phyloP scores from a whole-genome alignment of 306 rosid genomes.

The Casuarina cunninghamiana region DNA sequence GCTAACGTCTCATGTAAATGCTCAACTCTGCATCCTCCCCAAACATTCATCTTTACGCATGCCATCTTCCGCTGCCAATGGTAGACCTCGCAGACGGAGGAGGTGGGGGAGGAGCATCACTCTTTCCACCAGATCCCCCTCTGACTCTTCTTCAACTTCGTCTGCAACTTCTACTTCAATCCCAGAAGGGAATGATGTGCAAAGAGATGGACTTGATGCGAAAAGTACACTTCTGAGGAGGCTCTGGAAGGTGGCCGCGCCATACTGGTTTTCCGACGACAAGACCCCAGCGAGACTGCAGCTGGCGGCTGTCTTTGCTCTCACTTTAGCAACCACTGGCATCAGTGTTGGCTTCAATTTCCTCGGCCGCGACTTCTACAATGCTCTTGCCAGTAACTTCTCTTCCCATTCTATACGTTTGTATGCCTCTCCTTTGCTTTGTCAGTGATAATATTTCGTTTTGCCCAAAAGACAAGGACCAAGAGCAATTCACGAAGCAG shows the following conservation, averaged over 20 bases:
- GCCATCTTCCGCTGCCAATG: not conserved
- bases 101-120: not conserved
- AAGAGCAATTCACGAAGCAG: conserved; percentile 86
- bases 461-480: conserved; percentile 73
- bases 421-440: conserved; percentile 10
- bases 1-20: not conserved
- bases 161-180: not conserved
- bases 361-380: conserved; percentile 93
- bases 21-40: not conserved
- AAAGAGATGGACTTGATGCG: conserved; percentile 59
- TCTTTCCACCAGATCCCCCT: not conserved
- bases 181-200: conserved; percentile 12
- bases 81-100: not conserved
- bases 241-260: conserved; percentile 96
- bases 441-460: not conserved
- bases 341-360: conserved; percentile 93
- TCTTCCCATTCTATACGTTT: not conserved
- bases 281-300: conserved; percentile 72
- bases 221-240: conserved; percentile 55
- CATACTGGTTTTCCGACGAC: conserved; percentile 87
- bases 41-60: not conserved
- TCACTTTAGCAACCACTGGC: conserved; percentile 91
- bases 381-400: conserved; percentile 85
- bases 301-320: conserved; percentile 83
- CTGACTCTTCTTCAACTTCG: not conserved